Base-by-base conservation (phyloP, 2,329 filamentous ascomycete species). In the Neurospora sp. region DNA sequence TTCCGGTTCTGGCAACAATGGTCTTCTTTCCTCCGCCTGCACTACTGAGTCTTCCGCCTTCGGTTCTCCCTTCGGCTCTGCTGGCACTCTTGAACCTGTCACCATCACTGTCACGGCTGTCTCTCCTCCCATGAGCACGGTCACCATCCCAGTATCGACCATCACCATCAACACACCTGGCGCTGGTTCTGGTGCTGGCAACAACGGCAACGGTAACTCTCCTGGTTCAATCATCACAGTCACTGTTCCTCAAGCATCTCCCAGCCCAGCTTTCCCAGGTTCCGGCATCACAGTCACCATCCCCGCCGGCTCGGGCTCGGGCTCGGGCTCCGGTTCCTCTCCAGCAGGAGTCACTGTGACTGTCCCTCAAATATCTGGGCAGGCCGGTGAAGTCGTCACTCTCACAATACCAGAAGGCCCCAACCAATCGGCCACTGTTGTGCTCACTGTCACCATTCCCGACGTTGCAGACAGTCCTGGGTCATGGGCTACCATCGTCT, bases 381-480 rank as follows among this genome's bases (percentile, higher is more conserved):
- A 62, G 40, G 23, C 67, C 23, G 70, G 72, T 11, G 70, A 70
- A 15, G 70, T 73, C 39, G 57, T 71, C 67, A 68, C 67, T 43
- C 57, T 75, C 33, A 74, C 72, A 8, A 73, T 70, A n/a, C 67
- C 71, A 1, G 67, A 70, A 23, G 71, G 71, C 8, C 33, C 15
- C 5, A 40, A 46, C 41, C 37, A 68, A 19, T 70, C 71, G 2
- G 28, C 66, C 33, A 72, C 67, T 11, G 28, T 71, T 5, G 66
- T 74, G 28, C 39, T 73, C 40, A 74, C 73, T 4, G 66, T 74
- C 52, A 74, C 73, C 17, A 69, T 73, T 33, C 73, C 73, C 1
- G 52, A 68, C 5, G 40, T 66, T 10, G 40, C 71, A 17, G 70
- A 40, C 40, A 70, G 65, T 28, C 68, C 70, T 23, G 70, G 68